These are phyloP conservation scores for Xylaria sp. DNA, from an alignment of 2,329 filamentous ascomycete genomes.

Conservation along the genomic window DNA sequence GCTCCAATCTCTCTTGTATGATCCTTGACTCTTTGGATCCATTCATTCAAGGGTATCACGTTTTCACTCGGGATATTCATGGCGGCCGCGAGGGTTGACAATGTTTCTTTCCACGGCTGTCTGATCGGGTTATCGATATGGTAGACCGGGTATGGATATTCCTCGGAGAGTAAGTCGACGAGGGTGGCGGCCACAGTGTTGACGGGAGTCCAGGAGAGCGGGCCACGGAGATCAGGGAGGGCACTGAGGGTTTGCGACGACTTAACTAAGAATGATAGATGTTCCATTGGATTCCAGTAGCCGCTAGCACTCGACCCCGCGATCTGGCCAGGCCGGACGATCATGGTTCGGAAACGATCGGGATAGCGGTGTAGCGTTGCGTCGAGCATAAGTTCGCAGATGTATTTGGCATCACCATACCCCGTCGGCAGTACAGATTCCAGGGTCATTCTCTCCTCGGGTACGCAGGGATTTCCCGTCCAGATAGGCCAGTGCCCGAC, in stretches of 20 bases:
- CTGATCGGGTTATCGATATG: constrained; percentile 39
- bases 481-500: constrained; percentile 54
- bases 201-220: constrained; percentile 36
- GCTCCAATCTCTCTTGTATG: constrained; percentile 1
- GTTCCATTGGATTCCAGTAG: constrained; percentile 60
- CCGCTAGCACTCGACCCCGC: constrained; percentile 54
- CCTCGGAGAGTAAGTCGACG: constrained; percentile 17
- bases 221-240: constrained; percentile 38
- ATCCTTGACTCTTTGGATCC: constrained; percentile 43
- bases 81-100: constrained; percentile 11
- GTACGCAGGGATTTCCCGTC: constrained; percentile 48
- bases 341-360: constrained; percentile 44
- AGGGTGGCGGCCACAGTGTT: constrained; percentile 23
- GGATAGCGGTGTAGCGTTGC: constrained; percentile 53
- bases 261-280: constrained; percentile 57
- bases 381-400: constrained; percentile 58
- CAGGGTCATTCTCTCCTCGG: constrained; percentile 49
- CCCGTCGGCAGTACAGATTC: constrained; percentile 50
- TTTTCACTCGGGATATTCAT: constrained; percentile 6
- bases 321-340: constrained; percentile 59
- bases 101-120: constrained; percentile 25
- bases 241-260: constrained; percentile 52
- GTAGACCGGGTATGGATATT: constrained; percentile 14
- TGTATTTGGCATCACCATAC: constrained; percentile 60
- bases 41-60: constrained; percentile 44